Evolutionary conservation across 2,329 filamentous ascomycete species (phyloP).

Genomic region (Leptographium wingfieldii): DNA sequence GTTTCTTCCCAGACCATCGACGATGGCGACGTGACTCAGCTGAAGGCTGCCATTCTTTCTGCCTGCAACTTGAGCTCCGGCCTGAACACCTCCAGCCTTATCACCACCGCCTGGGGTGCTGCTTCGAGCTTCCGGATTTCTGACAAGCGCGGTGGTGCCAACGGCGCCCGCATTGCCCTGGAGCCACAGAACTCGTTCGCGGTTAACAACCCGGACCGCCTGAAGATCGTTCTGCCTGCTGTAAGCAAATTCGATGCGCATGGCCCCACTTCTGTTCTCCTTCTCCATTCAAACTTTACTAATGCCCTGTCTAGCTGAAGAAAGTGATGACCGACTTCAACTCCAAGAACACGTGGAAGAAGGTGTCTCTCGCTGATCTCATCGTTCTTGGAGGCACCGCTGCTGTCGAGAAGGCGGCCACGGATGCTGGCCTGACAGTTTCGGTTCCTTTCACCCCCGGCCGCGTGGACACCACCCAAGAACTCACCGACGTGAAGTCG

Average conservation of each 20-base stretch:
- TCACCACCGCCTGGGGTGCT: constrained; percentile 52
- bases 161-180: constrained; percentile 66
- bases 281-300: not conserved
- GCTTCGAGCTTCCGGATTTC: constrained; percentile 60
- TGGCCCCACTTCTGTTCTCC: too few relatives aligned
- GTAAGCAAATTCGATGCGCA: not conserved
- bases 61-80: not conserved
- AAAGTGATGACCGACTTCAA: constrained; percentile 55
- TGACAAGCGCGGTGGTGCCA: constrained; percentile 75
- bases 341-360: constrained; percentile 41
- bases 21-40: constrained; percentile 44
- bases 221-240: constrained; percentile 46
- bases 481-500: constrained; percentile 55
- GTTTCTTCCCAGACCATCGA: constrained; percentile 45
- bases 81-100: constrained; percentile 33
- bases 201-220: constrained; percentile 59
- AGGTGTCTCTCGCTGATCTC: constrained; percentile 63
- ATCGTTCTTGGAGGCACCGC: constrained; percentile 61
- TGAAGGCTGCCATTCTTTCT: constrained; percentile 58
- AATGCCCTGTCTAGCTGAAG: constrained; percentile 30
- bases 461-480: constrained; percentile 57
- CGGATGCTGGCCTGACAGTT: constrained; percentile 19
- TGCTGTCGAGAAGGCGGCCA: constrained; percentile 63
- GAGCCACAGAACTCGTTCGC: constrained; percentile 59
- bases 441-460: constrained; percentile 61